A percentile compares a stretch with the other conserved stretches of the same genome.
These are phyloP conservation scores for Fagopyrum homotropicum DNA, from an alignment of 148 eudicot genomes.

Conservation along the genomic window DNA sequence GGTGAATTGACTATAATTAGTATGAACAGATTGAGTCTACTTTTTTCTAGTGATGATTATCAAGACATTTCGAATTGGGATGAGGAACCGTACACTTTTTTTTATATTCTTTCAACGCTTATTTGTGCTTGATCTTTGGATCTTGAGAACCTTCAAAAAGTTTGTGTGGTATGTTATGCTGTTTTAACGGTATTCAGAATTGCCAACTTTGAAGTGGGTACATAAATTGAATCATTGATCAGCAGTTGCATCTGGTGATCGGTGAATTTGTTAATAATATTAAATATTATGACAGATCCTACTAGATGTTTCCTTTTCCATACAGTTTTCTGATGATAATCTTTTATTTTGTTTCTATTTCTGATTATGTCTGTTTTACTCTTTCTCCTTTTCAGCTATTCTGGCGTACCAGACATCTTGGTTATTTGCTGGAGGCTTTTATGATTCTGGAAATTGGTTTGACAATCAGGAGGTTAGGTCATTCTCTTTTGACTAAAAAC, in stretches of 20 bases:
- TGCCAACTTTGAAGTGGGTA: neutral
- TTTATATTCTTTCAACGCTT: neutral
- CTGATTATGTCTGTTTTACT: neutral
- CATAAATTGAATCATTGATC: neutral
- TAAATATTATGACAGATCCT: neutral
- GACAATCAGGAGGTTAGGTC: conserved; percentile 65
- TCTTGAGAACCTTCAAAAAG: neutral
- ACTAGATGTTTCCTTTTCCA: neutral
- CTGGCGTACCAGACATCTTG: conserved; percentile 71
- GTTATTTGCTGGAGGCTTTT: conserved; percentile 81
- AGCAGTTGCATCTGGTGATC: neutral
- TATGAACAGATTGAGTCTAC: neutral
- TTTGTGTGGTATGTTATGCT: neutral
- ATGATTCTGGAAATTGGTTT: conserved; percentile 88
- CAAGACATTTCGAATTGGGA: neutral
- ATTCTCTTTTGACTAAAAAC: neutral
- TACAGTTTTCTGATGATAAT: neutral
- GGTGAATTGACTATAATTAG: too few species aligned
- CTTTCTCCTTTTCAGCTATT: conserved; percentile 43
- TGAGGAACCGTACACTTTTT: neutral
- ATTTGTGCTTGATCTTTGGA: neutral
- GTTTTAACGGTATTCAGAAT: neutral
- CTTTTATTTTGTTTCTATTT: neutral
- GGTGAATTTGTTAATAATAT: neutral
- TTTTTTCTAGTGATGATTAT: neutral